phyloP scores from a whole-genome alignment of 192 early-diverging fungal genomes.

The Pilobolus umbonatus region DNA sequence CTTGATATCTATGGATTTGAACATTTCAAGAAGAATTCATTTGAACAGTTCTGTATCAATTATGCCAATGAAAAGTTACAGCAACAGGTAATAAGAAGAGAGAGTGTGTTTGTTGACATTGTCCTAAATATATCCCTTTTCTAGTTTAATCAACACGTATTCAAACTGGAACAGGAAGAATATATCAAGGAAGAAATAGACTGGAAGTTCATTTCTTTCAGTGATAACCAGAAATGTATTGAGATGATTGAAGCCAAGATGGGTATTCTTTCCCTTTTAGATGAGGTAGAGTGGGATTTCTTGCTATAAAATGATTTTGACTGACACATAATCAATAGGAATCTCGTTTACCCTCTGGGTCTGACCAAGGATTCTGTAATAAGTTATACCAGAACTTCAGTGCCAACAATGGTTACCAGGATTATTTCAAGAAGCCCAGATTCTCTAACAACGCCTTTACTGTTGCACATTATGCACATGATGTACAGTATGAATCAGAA shows the following conservation, averaged over 20 bases:
- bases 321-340: conserved; percentile 25
- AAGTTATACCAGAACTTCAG: conserved; percentile 88
- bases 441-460: conserved; percentile 88
- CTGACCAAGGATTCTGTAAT: conserved; percentile 78
- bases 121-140: not conserved
- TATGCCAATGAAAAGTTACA: conserved; percentile 98
- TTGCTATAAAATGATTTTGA: not conserved
- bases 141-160: conserved; percentile 98
- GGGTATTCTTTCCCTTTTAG: conserved; percentile 90
- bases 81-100: conserved; percentile 54
- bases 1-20: conserved; percentile 99
- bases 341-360: conserved; percentile 75
- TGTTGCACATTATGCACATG: conserved; percentile 93
- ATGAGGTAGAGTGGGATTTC: conserved; percentile 68
- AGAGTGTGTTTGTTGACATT: not conserved
- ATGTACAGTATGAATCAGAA: conserved; percentile 91
- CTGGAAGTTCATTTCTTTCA: conserved; percentile 99
- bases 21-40: conserved; percentile 99
- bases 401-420: conserved; percentile 48
- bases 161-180: conserved; percentile 98
- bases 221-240: conserved; percentile 99
- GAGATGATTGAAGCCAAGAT: conserved; percentile 96
- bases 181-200: conserved; percentile 94
- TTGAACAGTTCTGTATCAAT: conserved; percentile 99
- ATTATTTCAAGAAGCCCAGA: conserved; percentile 88